phyloP scores from a whole-genome alignment of 208 protist genomes.

The Naegleria lovaniensis region DNA sequence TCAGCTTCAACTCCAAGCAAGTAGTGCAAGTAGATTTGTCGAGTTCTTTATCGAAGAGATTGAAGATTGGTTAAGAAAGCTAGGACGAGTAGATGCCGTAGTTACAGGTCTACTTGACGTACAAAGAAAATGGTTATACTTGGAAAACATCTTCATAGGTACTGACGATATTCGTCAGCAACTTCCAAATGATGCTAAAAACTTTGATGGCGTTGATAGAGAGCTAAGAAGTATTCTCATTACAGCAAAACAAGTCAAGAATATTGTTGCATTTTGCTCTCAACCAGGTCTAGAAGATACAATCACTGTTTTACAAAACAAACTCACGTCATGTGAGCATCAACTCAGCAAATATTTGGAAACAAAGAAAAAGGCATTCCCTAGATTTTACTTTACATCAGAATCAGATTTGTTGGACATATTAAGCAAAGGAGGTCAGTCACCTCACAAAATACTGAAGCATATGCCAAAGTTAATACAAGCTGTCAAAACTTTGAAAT shows the following conservation, averaged over 20 bases:
- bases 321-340: constrained; percentile 70
- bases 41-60: constrained; percentile 55
- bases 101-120: constrained; percentile 49
- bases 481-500: constrained; percentile 45
- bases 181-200: constrained; percentile 58
- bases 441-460: constrained; percentile 39
- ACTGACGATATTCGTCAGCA: constrained; percentile 68
- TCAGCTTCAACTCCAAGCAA: constrained; percentile 51
- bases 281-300: constrained; percentile 41
- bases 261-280: constrained; percentile 53
- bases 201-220: constrained; percentile 35
- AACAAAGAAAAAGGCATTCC: constrained; percentile 87
- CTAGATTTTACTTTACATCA: constrained; percentile 94
- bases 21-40: constrained; percentile 52
- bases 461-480: constrained; percentile 60
- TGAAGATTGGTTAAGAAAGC: constrained; percentile 57
- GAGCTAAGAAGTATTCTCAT: constrained; percentile 27
- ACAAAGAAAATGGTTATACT: constrained; percentile 32
- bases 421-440: constrained; percentile 47
- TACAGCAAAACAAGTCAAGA: constrained; percentile 26
- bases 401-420: constrained; percentile 94
- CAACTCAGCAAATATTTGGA: constrained; percentile 72
- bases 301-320: constrained; percentile 56
- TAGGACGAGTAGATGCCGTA: constrained; percentile 56
- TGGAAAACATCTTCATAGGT: constrained; percentile 51